Evolutionary conservation across 306 rosid genomes (phyloP), one percentile per base, ranked within the genome.

Genomic region (Myrica gale): DNA sequence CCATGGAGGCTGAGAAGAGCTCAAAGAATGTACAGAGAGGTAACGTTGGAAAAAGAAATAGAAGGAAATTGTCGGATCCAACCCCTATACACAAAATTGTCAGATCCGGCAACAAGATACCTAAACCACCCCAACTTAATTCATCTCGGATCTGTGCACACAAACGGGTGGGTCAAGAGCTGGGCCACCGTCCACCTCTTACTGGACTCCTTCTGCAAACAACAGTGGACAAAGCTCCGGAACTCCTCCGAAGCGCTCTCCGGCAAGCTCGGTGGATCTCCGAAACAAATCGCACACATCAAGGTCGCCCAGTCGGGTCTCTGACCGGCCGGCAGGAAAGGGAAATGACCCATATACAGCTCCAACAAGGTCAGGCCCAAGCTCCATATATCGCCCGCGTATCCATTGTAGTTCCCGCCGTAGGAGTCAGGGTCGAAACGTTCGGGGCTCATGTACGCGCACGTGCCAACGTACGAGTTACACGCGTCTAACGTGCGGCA

Each of bases 381-480:
- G 67, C 98, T 94, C 98, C 98, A 94, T 5, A 94, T 90, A 56
- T 94, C 98, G 0, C 90, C 89, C 0, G 98, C 90, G 43, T 81
- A 94, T 0, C 96, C 98, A 68, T 94, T 82, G 76, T 94, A 94
- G 37, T 81, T 90, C 4, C 97, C 98, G 44, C 96, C 98, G 42
- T 84, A 88, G 0, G 76, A 82, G 1, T 92, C 93, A 12, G 98
- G 98, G 89, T 94, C 96, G 76, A 94, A 94, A 58, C 98, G 84
- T 21, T 94, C 98, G 0, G 98, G 98, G 74, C 98, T 94, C 98
- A 94, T 94, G 80, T 94, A 94, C 1, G 98, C 97, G 67, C 97
- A 94, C 53, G 98, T 94, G 6, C 98, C 98, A 1, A 94, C 97
- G 58, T 92, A 94, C 0, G 97, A 90, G 56, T 89, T 91, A 26